Base-by-base conservation (phyloP, 2,329 filamentous ascomycete genomes). In the Pseudophaeomoniella oleicola region DNA sequence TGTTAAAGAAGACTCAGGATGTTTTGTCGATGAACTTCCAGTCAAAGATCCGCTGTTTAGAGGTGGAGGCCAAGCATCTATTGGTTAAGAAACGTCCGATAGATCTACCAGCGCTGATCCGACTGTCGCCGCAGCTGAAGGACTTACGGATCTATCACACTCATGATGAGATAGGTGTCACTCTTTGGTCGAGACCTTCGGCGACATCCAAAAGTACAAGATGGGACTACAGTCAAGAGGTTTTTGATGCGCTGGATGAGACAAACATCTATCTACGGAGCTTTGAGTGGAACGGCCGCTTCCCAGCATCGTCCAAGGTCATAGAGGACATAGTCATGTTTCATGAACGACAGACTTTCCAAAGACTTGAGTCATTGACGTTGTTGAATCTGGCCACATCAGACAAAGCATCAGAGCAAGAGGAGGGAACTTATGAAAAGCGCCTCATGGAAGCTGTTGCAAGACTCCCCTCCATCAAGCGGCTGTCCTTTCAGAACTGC, bases 401-500 rank as follows among this genome's bases (percentile, higher is more conserved):
- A 2, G 42, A 44, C 12, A 48, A 46, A 30, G 14, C 35, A n/a
- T 38, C 27, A 14, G 39, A 44, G 11, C 22, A 10, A 13, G 44
- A 46, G 5, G 16, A 42, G 12, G 31, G 19, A n/a, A 36, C 4
- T 5, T 37, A 38, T 9, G 36, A 34, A 13, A 40, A 34, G 10
- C 30, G 16, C n/a, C 17, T 52, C 40, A 64, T 60, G 0, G 59
- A 68, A 15, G 67, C 72, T 0, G 54, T 71, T 12, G 62, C 66
- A 11, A 63, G 69, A 16, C 65, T 94, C 5, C 71, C 75, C 1
- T 57, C 69, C 2, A 63, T 96, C 4, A 68, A 68, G 37, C 71
- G 77, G 37, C 60, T 94, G 9, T 65, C 76, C 2, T 77, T 94
- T 44, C 75, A 87, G 49, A 79, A 78, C 5, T 92, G 79, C 31